phyloP scores from a whole-genome alignment of 768 basidiomycete genomes.

The Termitomyces sp. region DNA sequence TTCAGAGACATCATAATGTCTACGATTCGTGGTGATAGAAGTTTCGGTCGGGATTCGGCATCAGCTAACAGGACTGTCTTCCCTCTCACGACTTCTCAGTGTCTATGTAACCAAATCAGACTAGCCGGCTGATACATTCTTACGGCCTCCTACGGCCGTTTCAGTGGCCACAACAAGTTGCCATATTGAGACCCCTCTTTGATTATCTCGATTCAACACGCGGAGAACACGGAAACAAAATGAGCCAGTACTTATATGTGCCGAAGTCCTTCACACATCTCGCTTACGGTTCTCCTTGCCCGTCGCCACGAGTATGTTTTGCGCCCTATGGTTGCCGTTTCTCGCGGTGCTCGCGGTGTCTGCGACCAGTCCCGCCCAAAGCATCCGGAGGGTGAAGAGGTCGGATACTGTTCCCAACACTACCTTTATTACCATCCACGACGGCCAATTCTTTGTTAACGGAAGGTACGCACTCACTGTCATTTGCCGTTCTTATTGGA shows the following conservation, averaged over 20 bases:
- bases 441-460: conserved; percentile 47
- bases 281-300: conserved; percentile 13
- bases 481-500: background rate
- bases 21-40: background rate
- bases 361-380: conserved; percentile 28
- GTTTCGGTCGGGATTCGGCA: conserved; percentile 1
- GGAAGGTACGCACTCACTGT: conserved; percentile 34
- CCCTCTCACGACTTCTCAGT: background rate
- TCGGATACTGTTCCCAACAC: conserved; percentile 18
- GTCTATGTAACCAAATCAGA: conserved; percentile 5
- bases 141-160: background rate
- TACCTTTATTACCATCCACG: conserved; percentile 40
- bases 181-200: background rate
- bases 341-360: conserved; percentile 28
- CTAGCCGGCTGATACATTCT: background rate
- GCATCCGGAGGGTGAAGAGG: conserved; percentile 19
- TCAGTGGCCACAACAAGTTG: background rate
- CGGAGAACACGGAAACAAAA: conserved; percentile 14
- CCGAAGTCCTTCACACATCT: conserved; percentile 5
- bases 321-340: conserved; percentile 23
- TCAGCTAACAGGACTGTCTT: too few species aligned
- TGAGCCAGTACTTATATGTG: conserved; percentile 8
- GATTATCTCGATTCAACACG: conserved; percentile 10
- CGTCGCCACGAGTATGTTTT: conserved; percentile 28
- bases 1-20: background rate